Conservation (phyloP, 2,329 filamentous ascomycete species). For the Penicillium crustosum region DNA sequence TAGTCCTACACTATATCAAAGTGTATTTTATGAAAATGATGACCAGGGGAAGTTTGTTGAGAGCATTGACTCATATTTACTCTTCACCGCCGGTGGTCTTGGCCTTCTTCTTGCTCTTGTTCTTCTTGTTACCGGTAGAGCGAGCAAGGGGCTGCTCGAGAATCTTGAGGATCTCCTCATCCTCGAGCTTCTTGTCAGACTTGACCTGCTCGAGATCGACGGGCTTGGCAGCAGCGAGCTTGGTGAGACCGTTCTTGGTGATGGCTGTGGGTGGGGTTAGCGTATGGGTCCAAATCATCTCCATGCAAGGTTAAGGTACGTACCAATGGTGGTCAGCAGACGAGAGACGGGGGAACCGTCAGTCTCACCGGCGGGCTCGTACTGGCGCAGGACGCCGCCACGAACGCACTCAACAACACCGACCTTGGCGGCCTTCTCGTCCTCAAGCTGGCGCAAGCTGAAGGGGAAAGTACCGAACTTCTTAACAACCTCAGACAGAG, state of each 20-base stretch:
- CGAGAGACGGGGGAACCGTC: constrained; percentile 81
- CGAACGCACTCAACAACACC: constrained; percentile 96
- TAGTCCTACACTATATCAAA: constrained; percentile 19
- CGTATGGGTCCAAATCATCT: neutral
- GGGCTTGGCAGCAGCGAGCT: constrained; percentile 73
- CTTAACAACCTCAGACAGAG: constrained; percentile 91
- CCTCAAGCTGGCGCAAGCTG: constrained; percentile 92
- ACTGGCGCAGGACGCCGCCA: constrained; percentile 87
- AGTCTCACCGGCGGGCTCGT: constrained; percentile 94
- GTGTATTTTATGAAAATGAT: constrained; percentile 20
- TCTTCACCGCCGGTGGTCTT: constrained; percentile 50
- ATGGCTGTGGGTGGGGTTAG: constrained; percentile 63
- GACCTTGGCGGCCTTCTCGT: constrained; percentile 92
- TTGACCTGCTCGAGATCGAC: constrained; percentile 80
- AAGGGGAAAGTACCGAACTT: constrained; percentile 98
- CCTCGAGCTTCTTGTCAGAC: constrained; percentile 96
- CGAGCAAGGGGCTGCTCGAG: constrained; percentile 78
- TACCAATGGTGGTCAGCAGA: constrained; percentile 89
- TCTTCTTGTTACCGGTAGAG: constrained; percentile 68
- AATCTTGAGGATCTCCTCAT: constrained; percentile 93
- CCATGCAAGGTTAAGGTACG: constrained; percentile 41
- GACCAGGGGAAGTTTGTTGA: constrained; percentile 17
- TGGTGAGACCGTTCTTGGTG: constrained; percentile 94
- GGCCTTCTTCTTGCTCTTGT: constrained; percentile 84
- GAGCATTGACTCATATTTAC: constrained; percentile 42